Percentiles rank a stretch among this genome's conserved stretches.
phyloP scores from a whole-genome alignment of 2,329 filamentous ascomycete genomes.

The Lizonia empirigonia region DNA sequence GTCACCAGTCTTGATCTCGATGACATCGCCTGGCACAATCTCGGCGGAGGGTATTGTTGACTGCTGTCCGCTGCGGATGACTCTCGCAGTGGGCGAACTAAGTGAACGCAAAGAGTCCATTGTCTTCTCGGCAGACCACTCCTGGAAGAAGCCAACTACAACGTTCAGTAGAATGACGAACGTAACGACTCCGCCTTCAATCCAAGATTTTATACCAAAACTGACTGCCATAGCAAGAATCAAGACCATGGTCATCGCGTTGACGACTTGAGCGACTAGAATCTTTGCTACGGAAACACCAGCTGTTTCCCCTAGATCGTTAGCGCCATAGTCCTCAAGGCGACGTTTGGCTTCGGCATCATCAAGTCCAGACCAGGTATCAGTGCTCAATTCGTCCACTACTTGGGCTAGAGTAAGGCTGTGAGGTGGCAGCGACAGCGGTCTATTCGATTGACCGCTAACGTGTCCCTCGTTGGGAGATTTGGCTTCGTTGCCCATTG shows the following conservation, averaged over 20 bases:
- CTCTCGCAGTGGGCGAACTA: conserved; percentile 53
- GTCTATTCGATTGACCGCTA: conserved; percentile 53
- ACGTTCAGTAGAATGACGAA: conserved; percentile 55
- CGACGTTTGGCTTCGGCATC: conserved; percentile 64
- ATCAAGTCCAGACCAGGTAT: conserved; percentile 69
- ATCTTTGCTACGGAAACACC: conserved; percentile 74
- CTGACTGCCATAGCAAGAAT: conserved; percentile 57
- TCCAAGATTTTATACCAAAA: conserved; percentile 55
- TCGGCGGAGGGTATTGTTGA: conserved; percentile 60
- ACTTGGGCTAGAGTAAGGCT: conserved; percentile 59
- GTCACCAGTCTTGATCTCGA: conserved; percentile 67
- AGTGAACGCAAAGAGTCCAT: conserved; percentile 56
- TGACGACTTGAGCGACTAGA: conserved; percentile 72
- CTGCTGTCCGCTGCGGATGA: conserved; percentile 60
- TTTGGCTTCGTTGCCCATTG: conserved; percentile 32
- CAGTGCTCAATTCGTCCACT: conserved; percentile 63
- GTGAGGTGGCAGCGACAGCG: conserved; percentile 67
- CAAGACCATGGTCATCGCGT: conserved; percentile 76
- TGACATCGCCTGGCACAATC: conserved; percentile 70
- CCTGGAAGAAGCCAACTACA: conserved; percentile 54
- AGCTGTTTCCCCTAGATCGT: conserved; percentile 72
- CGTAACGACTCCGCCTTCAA: conserved; percentile 56
- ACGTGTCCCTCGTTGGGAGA: conserved; percentile 36
- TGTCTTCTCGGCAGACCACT: conserved; percentile 56
- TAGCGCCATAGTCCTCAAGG: conserved; percentile 65